phyloP scores from a whole-genome alignment of 192 early-diverging fungal genomes.

The Gryganskiella cystojenkinii region DNA sequence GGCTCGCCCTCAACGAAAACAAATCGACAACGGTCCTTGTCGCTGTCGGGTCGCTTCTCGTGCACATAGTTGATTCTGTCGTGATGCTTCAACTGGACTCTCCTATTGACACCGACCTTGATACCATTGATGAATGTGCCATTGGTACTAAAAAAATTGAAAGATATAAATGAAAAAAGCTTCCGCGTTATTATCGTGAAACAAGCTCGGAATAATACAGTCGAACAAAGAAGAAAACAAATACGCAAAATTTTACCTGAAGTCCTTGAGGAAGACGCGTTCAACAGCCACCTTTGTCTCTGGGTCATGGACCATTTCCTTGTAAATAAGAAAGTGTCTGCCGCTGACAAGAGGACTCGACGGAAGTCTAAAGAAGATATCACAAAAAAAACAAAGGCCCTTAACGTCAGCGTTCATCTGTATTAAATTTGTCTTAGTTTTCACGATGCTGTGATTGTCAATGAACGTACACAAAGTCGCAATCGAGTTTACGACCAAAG shows the following conservation, averaged over 20 bases:
- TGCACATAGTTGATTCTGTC: constrained; percentile 72
- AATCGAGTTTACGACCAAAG: constrained; percentile 36
- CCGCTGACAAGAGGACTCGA: constrained; percentile 32
- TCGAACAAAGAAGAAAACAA: background rate
- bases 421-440: background rate
- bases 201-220: no score
- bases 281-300: constrained; percentile 31
- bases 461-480: constrained; percentile 42
- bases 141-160: constrained; percentile 62
- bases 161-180: background rate
- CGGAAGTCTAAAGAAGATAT: constrained; percentile 17
- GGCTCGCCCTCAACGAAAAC: constrained; percentile 50
- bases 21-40: constrained; percentile 15
- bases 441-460: background rate
- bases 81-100: constrained; percentile 64
- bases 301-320: constrained; percentile 35
- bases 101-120: constrained; percentile 60
- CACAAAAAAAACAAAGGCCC: no score
- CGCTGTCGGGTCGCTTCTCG: constrained; percentile 30
- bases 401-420: background rate
- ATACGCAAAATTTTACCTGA: constrained; percentile 18
- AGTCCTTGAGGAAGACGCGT: constrained; percentile 48
- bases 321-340: constrained; percentile 48
- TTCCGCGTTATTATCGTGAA: background rate
- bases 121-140: constrained; percentile 76